A percentile compares a stretch with the other conserved stretches of the same genome.
These are phyloP conservation scores for Pichia scutulata DNA, from an alignment of 805 yeast genomes.

Conservation along the genomic window DNA sequence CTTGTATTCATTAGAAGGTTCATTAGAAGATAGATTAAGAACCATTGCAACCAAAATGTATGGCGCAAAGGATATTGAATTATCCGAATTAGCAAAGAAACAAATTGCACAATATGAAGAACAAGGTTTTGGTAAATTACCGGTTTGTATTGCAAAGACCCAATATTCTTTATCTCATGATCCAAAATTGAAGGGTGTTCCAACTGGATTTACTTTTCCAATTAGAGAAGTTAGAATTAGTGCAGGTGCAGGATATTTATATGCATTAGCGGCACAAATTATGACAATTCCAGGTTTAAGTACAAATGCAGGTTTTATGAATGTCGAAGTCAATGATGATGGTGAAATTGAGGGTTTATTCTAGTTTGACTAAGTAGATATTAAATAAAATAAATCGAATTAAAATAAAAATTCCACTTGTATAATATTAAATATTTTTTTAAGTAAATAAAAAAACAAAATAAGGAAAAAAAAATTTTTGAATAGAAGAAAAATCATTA, in stretches of 20 bases:
- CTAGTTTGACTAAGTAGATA: conserved; percentile 25
- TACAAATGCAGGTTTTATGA: conserved; percentile 81
- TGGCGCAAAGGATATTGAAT: conserved; percentile 67
- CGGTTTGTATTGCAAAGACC: conserved; percentile 80
- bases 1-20: conserved; percentile 49
- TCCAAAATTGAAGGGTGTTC: conserved; percentile 76
- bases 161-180: conserved; percentile 82
- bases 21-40: conserved; percentile 60
- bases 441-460: background rate
- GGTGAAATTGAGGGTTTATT: conserved; percentile 81
- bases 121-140: conserved; percentile 72
- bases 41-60: conserved; percentile 70
- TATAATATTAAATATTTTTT: background rate
- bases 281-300: conserved; percentile 84
- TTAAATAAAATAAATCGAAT: background rate
- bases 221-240: conserved; percentile 75
- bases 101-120: conserved; percentile 60
- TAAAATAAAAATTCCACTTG: background rate
- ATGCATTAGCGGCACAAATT: conserved; percentile 79
- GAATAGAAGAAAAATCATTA: background rate
- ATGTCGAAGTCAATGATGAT: conserved; percentile 70
- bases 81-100: conserved; percentile 59
- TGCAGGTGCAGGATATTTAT: conserved; percentile 84
- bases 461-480: background rate
- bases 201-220: conserved; percentile 72